Conservation (phyloP, 192 early-diverging fungal genomes). For the Umbelopsis ramanniana region DNA sequence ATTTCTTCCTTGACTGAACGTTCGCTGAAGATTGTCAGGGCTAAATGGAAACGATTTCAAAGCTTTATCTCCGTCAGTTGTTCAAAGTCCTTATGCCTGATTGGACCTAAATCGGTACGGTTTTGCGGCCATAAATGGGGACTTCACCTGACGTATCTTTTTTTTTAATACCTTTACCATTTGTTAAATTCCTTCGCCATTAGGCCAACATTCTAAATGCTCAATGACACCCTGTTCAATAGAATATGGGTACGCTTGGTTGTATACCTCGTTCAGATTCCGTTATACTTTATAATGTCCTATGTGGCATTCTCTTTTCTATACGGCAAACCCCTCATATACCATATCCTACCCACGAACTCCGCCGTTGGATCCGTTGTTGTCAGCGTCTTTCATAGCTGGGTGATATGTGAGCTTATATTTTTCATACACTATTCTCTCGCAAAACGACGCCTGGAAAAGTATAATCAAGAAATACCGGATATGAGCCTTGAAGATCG, state of each 20-base stretch:
- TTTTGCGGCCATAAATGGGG: no score
- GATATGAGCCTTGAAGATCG: neutral
- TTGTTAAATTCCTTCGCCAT: neutral
- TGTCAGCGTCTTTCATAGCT: neutral
- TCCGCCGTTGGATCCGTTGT: neutral
- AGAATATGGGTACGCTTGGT: neutral
- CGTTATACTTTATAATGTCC: neutral
- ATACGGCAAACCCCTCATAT: neutral
- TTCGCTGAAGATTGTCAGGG: no score
- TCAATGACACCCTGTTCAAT: neutral
- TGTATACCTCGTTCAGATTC: neutral
- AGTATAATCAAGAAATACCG: constrained; percentile 8
- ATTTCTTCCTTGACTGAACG: no score
- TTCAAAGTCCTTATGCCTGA: no score
- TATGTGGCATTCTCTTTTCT: constrained; percentile 3
- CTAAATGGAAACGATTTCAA: no score
- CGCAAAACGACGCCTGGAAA: neutral
- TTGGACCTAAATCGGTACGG: no score
- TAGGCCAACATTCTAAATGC: neutral
- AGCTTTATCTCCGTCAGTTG: no score
- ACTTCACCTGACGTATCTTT: neutral
- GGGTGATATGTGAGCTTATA: neutral
- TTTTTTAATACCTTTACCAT: neutral
- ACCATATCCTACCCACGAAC: neutral
- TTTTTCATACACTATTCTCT: neutral